Evolutionary conservation across 2,329 filamentous ascomycete genomes (phyloP).

Genomic region (Clarireedia sp.): DNA sequence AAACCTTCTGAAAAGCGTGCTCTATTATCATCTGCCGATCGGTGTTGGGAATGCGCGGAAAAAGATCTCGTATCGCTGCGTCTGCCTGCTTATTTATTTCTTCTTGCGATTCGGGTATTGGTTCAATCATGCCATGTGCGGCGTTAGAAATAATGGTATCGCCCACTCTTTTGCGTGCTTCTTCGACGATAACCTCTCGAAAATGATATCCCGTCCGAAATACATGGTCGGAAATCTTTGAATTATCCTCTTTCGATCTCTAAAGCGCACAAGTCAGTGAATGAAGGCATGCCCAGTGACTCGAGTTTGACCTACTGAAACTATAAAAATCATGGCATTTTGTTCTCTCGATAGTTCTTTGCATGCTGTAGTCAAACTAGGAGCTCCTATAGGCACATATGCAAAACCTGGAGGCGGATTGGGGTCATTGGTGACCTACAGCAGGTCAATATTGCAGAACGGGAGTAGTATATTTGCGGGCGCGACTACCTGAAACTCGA

Average conservation of each 20-base stretch:
- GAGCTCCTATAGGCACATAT: conserved; percentile 56
- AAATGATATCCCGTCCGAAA: conserved; percentile 55
- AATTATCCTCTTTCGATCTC: conserved; percentile 23
- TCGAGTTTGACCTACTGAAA: conserved; percentile 43
- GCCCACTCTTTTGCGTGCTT: conserved; percentile 36
- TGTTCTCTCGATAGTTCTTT: conserved; percentile 57
- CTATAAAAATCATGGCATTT: conserved; percentile 58
- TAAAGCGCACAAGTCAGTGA: conserved; percentile 8
- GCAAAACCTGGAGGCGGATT: conserved; percentile 52
- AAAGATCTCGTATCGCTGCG: conserved; percentile 53
- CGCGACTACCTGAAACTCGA: conserved; percentile 49
- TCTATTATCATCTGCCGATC: conserved; percentile 55
- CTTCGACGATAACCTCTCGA: conserved; percentile 49
- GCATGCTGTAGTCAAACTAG: conserved; percentile 50
- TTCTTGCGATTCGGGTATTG: conserved; percentile 50
- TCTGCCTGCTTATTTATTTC: conserved; percentile 57
- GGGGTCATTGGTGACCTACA: conserved; percentile 43
- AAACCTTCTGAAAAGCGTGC: conserved; percentile 55
- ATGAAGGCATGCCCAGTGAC: conserved; percentile 1
- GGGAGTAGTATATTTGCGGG: neutral
- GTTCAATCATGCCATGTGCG: conserved; percentile 38
- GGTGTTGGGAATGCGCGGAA: conserved; percentile 57
- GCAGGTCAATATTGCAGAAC: conserved; percentile 11
- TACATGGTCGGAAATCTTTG: conserved; percentile 37
- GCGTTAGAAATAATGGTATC: conserved; percentile 25